phyloP scores from a whole-genome alignment of 1,139 yeast species.

The Geotrichum histeridarum region DNA sequence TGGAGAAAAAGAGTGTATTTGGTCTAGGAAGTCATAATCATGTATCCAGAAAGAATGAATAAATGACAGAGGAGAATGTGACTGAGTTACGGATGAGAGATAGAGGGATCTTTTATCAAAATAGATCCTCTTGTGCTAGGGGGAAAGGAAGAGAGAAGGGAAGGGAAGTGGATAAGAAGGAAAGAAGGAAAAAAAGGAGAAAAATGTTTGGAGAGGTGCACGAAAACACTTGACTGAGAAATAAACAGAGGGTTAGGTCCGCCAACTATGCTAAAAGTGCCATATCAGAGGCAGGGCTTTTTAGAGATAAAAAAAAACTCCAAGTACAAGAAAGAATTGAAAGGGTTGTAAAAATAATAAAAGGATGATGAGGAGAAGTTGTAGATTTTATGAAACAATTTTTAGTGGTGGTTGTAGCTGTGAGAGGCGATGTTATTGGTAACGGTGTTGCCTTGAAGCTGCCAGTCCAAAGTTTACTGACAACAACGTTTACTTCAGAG shows the following conservation, averaged over 20 bases:
- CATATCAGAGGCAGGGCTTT: too few species aligned
- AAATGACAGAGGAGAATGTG: neutral
- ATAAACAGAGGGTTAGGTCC: slow-evolving; percentile 4
- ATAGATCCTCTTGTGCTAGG: neutral
- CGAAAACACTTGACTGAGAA: neutral
- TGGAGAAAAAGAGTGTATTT: neutral
- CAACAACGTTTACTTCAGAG: too few species aligned
- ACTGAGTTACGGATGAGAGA: neutral
- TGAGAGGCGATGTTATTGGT: too few species aligned
- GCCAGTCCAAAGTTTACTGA: too few species aligned
- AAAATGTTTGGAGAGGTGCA: neutral
- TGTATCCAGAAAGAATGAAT: neutral
- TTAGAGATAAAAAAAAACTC: too few species aligned
- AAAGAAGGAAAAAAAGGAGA: neutral
- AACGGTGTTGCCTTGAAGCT: too few species aligned
- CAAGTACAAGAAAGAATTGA: too few species aligned
- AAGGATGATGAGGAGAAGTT: too few species aligned
- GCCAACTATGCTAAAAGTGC: too few species aligned
- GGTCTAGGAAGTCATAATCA: neutral
- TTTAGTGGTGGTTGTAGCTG: too few species aligned
- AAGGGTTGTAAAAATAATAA: too few species aligned
- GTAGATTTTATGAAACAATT: too few species aligned
- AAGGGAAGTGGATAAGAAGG: neutral
- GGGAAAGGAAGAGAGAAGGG: neutral
- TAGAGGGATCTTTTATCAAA: neutral